Evolutionary conservation across 495 filamentous ascomycete genomes (phyloP).

Genomic region (Stereocaulon alpinum): DNA sequence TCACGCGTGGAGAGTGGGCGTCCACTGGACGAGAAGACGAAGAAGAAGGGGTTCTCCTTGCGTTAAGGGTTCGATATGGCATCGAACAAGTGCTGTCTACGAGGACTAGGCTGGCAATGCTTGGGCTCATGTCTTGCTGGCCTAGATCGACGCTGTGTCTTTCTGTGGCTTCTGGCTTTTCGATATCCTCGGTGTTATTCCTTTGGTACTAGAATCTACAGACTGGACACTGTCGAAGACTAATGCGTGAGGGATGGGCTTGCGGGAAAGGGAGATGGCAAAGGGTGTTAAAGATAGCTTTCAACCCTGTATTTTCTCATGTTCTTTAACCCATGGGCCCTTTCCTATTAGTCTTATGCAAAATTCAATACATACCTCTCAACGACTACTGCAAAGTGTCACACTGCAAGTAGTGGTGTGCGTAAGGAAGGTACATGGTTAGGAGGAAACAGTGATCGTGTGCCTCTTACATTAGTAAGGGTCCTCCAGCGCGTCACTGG

Average conservation of each 20-base stretch:
- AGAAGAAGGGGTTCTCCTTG: conserved; percentile 96
- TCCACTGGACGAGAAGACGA: conserved; percentile 87
- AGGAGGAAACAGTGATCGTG: not conserved
- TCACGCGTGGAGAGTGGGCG: conserved; percentile 80
- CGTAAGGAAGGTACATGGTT: too few relatives aligned
- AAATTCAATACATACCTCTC: too few relatives aligned
- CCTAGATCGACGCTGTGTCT: not conserved
- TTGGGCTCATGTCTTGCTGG: not conserved
- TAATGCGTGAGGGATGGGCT: conserved; percentile 12
- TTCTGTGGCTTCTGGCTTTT: conserved; percentile 1
- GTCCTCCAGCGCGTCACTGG: not conserved
- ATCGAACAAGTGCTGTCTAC: not conserved
- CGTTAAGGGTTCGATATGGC: conserved; percentile 46
- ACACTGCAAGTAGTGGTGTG: not conserved
- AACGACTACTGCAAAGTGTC: too few relatives aligned
- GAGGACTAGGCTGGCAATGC: not conserved
- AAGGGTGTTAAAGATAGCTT: conserved; percentile 8
- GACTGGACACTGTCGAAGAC: conserved; percentile 18
- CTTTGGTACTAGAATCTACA: conserved; percentile 17
- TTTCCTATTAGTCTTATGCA: not conserved
- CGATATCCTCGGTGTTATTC: conserved; percentile 14
- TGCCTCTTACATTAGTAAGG: not conserved
- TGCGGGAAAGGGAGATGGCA: conserved; percentile 4
- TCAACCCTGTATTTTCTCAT: conserved; percentile 10
- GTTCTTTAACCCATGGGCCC: conserved; percentile 4